Conservation (phyloP, 2,329 filamentous ascomycete species). For the Trichoderma sp. region DNA sequence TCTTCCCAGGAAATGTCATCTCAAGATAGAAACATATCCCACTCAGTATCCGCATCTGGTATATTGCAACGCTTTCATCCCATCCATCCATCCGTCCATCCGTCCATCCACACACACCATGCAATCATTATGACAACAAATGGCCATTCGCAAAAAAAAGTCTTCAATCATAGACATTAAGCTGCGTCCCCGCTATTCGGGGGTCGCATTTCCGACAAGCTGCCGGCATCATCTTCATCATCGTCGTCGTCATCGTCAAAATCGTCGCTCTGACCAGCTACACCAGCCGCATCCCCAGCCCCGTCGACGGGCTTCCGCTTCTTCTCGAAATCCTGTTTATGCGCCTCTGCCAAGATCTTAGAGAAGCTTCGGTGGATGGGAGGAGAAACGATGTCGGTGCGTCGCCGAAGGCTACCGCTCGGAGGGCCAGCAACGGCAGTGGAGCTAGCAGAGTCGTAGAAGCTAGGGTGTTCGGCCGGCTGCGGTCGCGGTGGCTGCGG, state of each 20-base stretch:
- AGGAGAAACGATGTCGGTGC: constrained; percentile 29
- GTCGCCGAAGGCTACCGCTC: constrained; percentile 29
- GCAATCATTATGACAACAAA: background rate
- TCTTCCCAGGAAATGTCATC: too few species aligned
- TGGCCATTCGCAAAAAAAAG: background rate
- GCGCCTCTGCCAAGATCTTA: constrained; percentile 75
- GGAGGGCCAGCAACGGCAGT: constrained; percentile 24
- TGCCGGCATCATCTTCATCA: constrained; percentile 19
- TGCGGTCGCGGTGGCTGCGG: background rate
- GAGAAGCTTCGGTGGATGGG: constrained; percentile 40
- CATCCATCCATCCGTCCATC: background rate
- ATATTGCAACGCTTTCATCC: background rate
- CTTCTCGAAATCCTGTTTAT: constrained; percentile 90
- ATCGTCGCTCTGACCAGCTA: constrained; percentile 36
- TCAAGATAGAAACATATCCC: too few species aligned
- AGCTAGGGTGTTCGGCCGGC: background rate
- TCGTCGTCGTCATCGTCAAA: constrained; percentile 33
- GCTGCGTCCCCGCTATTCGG: background rate
- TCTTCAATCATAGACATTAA: background rate
- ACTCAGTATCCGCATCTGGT: background rate
- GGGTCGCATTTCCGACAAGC: constrained; percentile 18
- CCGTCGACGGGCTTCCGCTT: constrained; percentile 48
- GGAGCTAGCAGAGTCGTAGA: constrained; percentile 22
- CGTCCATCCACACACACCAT: background rate
- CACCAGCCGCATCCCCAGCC: constrained; percentile 25